phyloP scores from a whole-genome alignment of 2,329 filamentous ascomycete species.

The Cladophialophora psammophila region DNA sequence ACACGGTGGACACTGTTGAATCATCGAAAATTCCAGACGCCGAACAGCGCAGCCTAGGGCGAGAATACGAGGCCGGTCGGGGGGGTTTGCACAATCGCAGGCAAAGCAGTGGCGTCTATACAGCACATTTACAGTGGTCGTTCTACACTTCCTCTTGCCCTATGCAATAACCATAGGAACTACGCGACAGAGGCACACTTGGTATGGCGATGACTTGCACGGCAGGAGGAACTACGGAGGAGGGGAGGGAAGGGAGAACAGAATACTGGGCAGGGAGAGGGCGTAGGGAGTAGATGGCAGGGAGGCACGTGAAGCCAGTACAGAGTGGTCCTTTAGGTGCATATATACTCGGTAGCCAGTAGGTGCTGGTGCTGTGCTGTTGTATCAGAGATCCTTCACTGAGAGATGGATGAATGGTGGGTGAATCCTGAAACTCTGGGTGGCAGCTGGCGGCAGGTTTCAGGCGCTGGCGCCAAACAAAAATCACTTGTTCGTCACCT shows the following conservation, averaged over 20 bases:
- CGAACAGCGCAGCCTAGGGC: conserved; percentile 34
- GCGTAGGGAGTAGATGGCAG: not conserved
- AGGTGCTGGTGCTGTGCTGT: too few species aligned
- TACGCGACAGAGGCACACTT: not conserved
- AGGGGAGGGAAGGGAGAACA: not conserved
- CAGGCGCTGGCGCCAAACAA: conserved; percentile 13
- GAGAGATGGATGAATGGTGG: not conserved
- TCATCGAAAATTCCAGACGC: conserved; percentile 34
- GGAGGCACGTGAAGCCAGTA: not conserved
- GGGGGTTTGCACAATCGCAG: not conserved
- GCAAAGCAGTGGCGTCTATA: not conserved
- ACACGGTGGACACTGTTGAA: conserved; percentile 31
- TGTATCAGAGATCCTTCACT: too few species aligned
- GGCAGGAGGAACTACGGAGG: not conserved
- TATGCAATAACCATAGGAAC: not conserved
- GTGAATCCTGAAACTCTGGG: conserved; percentile 3
- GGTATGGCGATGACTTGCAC: not conserved
- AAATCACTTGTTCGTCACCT: conserved; percentile 11
- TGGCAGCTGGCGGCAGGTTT: not conserved
- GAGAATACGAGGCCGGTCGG: not conserved
- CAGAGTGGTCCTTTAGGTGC: too few species aligned
- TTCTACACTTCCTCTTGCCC: not conserved
- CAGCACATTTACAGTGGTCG: not conserved
- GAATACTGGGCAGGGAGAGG: not conserved
- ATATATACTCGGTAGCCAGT: too few species aligned